phyloP scores from a whole-genome alignment of 768 basidiomycete species.

The Phaeotremella skinneri region DNA sequence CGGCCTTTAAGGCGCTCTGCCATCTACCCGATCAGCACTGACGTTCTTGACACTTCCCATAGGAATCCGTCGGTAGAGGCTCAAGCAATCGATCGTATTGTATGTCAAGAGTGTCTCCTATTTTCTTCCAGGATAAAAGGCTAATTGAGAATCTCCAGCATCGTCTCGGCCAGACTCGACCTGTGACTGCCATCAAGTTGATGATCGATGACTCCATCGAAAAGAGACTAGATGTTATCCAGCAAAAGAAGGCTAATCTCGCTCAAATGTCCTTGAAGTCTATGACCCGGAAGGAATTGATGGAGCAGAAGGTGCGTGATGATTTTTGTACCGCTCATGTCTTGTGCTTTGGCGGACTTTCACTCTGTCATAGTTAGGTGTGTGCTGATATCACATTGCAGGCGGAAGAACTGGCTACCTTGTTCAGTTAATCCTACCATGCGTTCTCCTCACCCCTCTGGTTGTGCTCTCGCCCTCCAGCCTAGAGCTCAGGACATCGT shows the following conservation, averaged over 20 bases:
- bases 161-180: slow-evolving; percentile 88
- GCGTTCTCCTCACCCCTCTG: no score
- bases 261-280: slow-evolving; percentile 91
- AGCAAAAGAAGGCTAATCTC: slow-evolving; percentile 88
- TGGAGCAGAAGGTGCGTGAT: slow-evolving; percentile 75
- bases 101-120: slow-evolving; percentile 47
- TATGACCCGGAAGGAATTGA: slow-evolving; percentile 81
- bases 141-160: slow-evolving; percentile 59
- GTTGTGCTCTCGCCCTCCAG: not conserved
- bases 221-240: slow-evolving; percentile 84
- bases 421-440: slow-evolving; percentile 36
- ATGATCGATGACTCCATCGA: slow-evolving; percentile 96
- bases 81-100: slow-evolving; percentile 95
- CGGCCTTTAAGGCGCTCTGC: slow-evolving; percentile 6
- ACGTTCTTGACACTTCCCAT: no score
- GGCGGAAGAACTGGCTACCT: slow-evolving; percentile 36
- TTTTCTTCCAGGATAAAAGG: slow-evolving; percentile 1
- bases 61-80: slow-evolving; percentile 98
- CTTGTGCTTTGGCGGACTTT: not conserved
- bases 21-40: slow-evolving; percentile 1
- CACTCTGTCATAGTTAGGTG: not conserved
- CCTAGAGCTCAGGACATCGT: not conserved
- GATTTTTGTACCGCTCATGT: not conserved
- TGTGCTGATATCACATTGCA: slow-evolving; percentile 14
- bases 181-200: slow-evolving; percentile 86